phyloP scores from a whole-genome alignment of 306 rosid species.

The Cucumis cinereus region DNA sequence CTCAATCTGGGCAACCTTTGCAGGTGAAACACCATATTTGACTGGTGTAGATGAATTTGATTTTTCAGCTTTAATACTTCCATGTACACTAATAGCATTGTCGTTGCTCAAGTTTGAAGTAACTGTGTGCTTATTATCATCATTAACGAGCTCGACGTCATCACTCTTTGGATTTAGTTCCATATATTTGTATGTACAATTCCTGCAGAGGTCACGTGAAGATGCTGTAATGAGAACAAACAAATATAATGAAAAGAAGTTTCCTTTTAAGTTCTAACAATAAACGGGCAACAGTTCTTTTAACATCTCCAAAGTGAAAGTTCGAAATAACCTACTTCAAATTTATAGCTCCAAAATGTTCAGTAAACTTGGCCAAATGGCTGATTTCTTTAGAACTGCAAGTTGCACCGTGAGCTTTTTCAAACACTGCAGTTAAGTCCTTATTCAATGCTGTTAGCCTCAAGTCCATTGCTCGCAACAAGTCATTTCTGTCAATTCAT shows the following conservation, averaged over 20 bases:
- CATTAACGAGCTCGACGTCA: conserved; percentile 17
- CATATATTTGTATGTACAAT: conserved; percentile 33
- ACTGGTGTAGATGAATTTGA: conserved; percentile 33
- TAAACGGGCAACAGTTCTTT: background rate
- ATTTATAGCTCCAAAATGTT: conserved; percentile 53
- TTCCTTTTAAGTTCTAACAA: background rate
- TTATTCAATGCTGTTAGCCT: conserved; percentile 59
- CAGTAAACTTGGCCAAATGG: conserved; percentile 29
- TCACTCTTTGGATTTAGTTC: conserved; percentile 33
- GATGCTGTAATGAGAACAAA: background rate
- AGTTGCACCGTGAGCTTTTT: conserved; percentile 29
- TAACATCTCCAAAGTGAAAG: background rate
- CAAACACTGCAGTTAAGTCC: conserved; percentile 39
- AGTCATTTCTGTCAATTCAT: conserved; percentile 59
- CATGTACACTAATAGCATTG: conserved; percentile 19
- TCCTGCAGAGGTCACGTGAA: conserved; percentile 32
- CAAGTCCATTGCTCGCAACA: conserved; percentile 83
- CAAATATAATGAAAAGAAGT: background rate
- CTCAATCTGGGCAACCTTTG: conserved; percentile 80
- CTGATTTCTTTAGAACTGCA: conserved; percentile 37
- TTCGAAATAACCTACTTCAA: conserved; percentile 47
- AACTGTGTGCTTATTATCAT: conserved; percentile 20
- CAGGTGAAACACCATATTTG: conserved; percentile 85
- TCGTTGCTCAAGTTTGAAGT: conserved; percentile 17
- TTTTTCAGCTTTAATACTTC: conserved; percentile 26